Conservation (phyloP, 768 basidiomycete genomes). For the Pleurotus platypus region DNA sequence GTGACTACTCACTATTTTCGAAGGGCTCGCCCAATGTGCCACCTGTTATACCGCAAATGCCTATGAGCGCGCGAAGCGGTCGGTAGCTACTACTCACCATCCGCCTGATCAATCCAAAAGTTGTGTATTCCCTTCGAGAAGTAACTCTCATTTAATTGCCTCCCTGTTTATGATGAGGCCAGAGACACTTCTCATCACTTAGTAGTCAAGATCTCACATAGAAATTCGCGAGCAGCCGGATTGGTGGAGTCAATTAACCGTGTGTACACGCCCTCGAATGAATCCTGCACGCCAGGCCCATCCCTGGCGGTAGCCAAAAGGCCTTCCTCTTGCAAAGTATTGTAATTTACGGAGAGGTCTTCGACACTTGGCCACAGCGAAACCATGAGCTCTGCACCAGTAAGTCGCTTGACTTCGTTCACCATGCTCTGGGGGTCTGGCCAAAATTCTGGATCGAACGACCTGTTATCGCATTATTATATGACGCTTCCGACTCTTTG, state of each 20-base stretch:
- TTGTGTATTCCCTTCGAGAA: slow-evolving; percentile 32
- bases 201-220: slow-evolving; percentile 18
- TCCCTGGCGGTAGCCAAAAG: slow-evolving; percentile 30
- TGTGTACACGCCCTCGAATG: slow-evolving; percentile 32
- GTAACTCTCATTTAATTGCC: slow-evolving; percentile 29
- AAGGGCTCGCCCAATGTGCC: slow-evolving; percentile 32
- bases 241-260: slow-evolving; percentile 32
- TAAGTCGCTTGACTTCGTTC: slow-evolving; percentile 27
- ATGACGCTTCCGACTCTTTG: no score
- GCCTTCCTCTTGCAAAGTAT: slow-evolving; percentile 25
- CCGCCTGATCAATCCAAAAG: slow-evolving; percentile 36
- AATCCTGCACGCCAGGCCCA: slow-evolving; percentile 30
- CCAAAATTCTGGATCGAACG: slow-evolving; percentile 30
- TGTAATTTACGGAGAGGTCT: slow-evolving; percentile 30
- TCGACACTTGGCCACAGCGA: slow-evolving; percentile 35
- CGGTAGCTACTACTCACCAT: slow-evolving; percentile 17
- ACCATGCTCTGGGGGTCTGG: slow-evolving; percentile 31
- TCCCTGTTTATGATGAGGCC: slow-evolving; percentile 19
- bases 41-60: slow-evolving; percentile 14
- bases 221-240: slow-evolving; percentile 30
- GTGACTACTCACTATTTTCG: slow-evolving; percentile 25
- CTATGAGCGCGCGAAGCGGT: background rate
- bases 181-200: no score
- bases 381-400: slow-evolving; percentile 35
- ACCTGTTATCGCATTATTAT: slow-evolving; percentile 15